These are phyloP conservation scores for Diplodia intermedia DNA, from an alignment of 2,329 filamentous ascomycete genomes.

Conservation along the genomic window DNA sequence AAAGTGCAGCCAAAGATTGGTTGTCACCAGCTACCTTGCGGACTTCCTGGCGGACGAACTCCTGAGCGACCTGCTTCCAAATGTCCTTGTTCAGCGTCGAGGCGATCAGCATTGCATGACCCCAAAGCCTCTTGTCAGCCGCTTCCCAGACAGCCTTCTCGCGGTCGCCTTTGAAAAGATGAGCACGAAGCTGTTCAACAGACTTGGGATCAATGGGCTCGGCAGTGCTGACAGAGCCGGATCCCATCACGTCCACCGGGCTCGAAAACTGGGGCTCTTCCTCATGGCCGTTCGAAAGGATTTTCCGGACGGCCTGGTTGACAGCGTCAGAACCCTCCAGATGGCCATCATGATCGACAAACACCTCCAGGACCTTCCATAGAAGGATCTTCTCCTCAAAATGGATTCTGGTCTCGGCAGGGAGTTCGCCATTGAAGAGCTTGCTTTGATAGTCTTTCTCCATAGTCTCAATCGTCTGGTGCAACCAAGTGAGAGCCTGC, in stretches of 20 bases:
- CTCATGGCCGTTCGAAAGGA: conserved; percentile 58
- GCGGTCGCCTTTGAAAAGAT: conserved; percentile 79
- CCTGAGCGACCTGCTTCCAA: conserved; percentile 92
- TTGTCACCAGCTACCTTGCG: conserved; percentile 80
- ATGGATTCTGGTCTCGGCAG: conserved; percentile 70
- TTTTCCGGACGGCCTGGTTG: conserved; percentile 74
- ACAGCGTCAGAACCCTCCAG: conserved; percentile 76
- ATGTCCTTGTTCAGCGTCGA: conserved; percentile 74
- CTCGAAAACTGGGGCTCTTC: conserved; percentile 36
- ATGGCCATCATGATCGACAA: conserved; percentile 85
- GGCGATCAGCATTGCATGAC: conserved; percentile 91
- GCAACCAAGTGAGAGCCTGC: conserved; percentile 83
- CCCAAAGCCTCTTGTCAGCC: conserved; percentile 93
- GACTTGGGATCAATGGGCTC: conserved; percentile 74
- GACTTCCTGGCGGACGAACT: conserved; percentile 95
- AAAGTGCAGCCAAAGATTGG: conserved; percentile 87
- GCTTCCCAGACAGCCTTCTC: conserved; percentile 94
- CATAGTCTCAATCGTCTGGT: conserved; percentile 74
- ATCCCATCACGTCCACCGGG: conserved; percentile 38
- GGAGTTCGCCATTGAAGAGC: conserved; percentile 58
- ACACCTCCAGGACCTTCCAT: conserved; percentile 82
- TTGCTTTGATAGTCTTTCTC: conserved; percentile 61
- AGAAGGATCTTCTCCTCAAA: conserved; percentile 80
- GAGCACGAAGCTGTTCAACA: conserved; percentile 74
- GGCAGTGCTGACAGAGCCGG: conserved; percentile 47